These are phyloP conservation scores for Coprinellus aureogranulatus DNA, from an alignment of 768 basidiomycete species.

Conservation along the genomic window DNA sequence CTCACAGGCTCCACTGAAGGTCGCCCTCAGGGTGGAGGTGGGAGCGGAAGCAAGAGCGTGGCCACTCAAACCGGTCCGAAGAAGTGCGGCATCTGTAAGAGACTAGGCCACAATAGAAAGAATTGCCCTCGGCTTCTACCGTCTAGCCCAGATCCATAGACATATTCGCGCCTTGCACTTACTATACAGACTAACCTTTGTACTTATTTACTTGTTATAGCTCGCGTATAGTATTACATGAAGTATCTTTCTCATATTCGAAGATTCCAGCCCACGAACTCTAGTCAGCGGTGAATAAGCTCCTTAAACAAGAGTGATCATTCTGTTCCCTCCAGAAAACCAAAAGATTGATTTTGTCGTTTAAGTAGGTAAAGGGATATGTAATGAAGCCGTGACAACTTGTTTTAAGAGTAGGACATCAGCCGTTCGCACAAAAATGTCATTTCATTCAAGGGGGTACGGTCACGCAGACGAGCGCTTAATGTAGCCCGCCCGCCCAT, in stretches of 20 bases:
- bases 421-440: no score
- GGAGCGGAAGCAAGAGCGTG: background rate
- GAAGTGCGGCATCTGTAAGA: background rate
- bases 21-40: conserved; percentile 14
- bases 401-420: no score
- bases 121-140: background rate
- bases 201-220: no score
- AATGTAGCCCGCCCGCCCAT: background rate
- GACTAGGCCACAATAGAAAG: background rate
- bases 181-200: background rate
- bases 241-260: no score
- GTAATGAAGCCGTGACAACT: no score
- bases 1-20: conserved; percentile 21
- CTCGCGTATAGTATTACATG: no score
- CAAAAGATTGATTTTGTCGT: no score
- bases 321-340: no score
- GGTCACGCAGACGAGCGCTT: background rate
- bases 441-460: background rate
- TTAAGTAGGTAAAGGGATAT: no score
- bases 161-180: background rate
- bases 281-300: no score
- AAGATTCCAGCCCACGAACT: no score
- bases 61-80: background rate
- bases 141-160: background rate
- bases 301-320: no score